Evolutionary conservation across 352 stramenopile species (phyloP), one percentile per base, ranked within the genome.

Genomic region (Pelagophyceae sp.): DNA sequence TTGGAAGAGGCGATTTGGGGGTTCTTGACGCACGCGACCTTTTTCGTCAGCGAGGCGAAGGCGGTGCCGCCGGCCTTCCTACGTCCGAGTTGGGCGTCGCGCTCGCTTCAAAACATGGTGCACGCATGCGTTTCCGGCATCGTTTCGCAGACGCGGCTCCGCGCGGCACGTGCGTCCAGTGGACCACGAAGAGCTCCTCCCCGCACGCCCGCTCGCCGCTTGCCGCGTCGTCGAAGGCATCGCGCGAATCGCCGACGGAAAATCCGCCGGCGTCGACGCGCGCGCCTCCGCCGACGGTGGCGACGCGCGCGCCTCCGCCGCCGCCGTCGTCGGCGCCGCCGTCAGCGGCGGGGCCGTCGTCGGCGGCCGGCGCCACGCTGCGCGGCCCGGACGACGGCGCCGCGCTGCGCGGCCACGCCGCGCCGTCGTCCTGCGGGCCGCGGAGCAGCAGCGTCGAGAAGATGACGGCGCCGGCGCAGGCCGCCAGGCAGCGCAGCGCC

Each of bases 151-250:
- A n/a, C n/a, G n/a, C n/a, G n/a, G n/a, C n/a, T n/a, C n/a, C n/a
- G n/a, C n/a, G n/a, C n/a, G 67, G 67, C 15, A 74, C 67, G 67
- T 74, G 67, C 33, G 67, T 74, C 67, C 67, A 74, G 67, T 74
- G 67, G 17, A 74, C 67, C 2, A 74, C 33, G 38, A 74, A 74
- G 11, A 74, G 19, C 25, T 74, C 27, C 17, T 74, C 15, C 15
- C 5, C 2, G 67, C 67, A 74, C 29, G 45, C 23, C 23, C n/a
- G n/a, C n/a, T n/a, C n/a, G n/a, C n/a, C n/a, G n/a, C n/a, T n/a
- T n/a, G n/a, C n/a, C n/a, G n/a, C n/a, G n/a, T n/a, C n/a, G n/a
- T n/a, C n/a, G n/a, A n/a, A n/a, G n/a, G n/a, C n/a, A n/a, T n/a
- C n/a, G n/a, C n/a, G n/a, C n/a, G n/a, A n/a, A n/a, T n/a, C n/a